Percentiles rank a stretch among this genome's conserved stretches.
These are phyloP conservation scores for Jatropha curcas DNA, from an alignment of 345 rosid species.

Conservation along the genomic window DNA sequence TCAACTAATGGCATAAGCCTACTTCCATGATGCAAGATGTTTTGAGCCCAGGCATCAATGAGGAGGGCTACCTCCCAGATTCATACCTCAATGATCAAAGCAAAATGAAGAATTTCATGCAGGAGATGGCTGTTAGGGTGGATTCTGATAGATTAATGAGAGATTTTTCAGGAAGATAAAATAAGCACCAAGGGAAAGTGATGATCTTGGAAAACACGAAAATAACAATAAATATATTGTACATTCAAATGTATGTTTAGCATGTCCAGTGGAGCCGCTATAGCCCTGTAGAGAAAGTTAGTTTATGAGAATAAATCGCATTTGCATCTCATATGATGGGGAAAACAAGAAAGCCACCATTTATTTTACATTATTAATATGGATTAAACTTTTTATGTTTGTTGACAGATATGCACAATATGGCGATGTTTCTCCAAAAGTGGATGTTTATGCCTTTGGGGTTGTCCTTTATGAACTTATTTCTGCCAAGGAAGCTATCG, in stretches of 20 bases:
- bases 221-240: neutral
- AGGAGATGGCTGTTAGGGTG: too few species aligned
- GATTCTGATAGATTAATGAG: too few species aligned
- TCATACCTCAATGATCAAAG: too few species aligned
- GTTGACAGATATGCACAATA: constrained; percentile 73
- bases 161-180: neutral
- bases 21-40: too few species aligned
- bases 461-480: constrained; percentile 94
- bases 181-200: neutral
- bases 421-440: constrained; percentile 89
- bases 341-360: neutral
- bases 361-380: neutral
- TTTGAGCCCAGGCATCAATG: neutral
- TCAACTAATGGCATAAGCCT: neutral
- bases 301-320: neutral
- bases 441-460: constrained; percentile 93
- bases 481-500: constrained; percentile 90
- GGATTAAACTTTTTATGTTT: constrained; percentile 9
- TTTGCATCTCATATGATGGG: neutral
- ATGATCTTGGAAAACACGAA: neutral
- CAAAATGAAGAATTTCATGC: neutral
- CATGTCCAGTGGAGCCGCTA: neutral
- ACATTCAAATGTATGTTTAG: neutral
- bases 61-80: too few species aligned
- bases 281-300: neutral